phyloP scores from a whole-genome alignment of 106 monocot genomes.

The Alisma plantagoaquatica region DNA sequence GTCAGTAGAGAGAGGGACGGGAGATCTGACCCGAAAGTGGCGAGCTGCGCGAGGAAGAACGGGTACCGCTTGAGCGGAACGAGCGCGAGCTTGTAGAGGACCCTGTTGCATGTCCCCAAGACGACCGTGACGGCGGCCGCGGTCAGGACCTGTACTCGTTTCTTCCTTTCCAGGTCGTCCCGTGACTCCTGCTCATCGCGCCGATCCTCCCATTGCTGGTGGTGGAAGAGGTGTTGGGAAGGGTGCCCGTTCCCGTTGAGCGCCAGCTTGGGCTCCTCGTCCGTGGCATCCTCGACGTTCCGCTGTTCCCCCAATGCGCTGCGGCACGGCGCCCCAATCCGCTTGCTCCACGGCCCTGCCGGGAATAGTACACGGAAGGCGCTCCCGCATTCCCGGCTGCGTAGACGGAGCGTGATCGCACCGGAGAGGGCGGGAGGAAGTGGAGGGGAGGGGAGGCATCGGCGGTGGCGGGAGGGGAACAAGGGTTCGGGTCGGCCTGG shows the following conservation, averaged over 20 bases:
- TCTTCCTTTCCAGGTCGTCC: conserved; percentile 19
- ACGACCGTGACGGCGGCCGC: conserved; percentile 63
- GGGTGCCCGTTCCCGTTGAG: too few species aligned
- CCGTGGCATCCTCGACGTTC: background rate
- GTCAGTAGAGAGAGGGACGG: background rate
- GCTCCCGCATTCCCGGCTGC: too few species aligned
- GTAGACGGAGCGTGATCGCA: background rate
- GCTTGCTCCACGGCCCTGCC: too few species aligned
- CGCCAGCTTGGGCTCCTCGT: background rate
- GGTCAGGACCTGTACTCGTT: conserved; percentile 30
- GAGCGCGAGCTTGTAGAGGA: conserved; percentile 84
- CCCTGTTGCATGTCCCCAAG: conserved; percentile 68
- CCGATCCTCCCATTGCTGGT: background rate
- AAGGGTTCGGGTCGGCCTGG: too few species aligned
- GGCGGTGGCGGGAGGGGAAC: background rate
- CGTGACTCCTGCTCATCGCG: conserved; percentile 19
- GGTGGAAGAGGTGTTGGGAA: too few species aligned
- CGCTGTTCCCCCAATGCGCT: conserved; percentile 25
- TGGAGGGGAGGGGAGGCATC: background rate
- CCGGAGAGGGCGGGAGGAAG: too few species aligned
- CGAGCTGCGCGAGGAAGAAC: conserved; percentile 92
- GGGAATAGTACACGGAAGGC: too few species aligned
- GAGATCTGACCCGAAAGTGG: conserved; percentile 66
- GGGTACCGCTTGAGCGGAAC: conserved; percentile 79
- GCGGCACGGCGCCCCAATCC: conserved; percentile 3